A percentile compares a stretch with the other conserved stretches of the same genome.
phyloP scores from a whole-genome alignment of 108 stramenopile genomes.

The Poteriospumella lacustris region DNA sequence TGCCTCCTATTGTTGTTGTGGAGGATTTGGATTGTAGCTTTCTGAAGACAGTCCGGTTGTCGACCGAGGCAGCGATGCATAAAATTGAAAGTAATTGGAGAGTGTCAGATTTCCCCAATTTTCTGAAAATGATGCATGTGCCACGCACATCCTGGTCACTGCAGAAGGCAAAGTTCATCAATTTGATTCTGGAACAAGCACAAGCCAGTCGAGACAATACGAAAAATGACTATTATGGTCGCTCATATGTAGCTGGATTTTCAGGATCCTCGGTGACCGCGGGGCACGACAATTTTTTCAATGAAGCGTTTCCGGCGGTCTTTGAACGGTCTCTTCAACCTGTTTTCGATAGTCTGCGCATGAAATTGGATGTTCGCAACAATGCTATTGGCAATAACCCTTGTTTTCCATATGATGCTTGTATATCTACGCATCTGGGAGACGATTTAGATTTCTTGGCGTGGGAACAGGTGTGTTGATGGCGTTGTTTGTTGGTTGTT shows the following conservation, averaged over 20 bases:
- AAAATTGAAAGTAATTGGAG: no score
- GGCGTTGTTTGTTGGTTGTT: background rate
- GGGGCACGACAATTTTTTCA: conserved; percentile 34
- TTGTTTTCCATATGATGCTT: conserved; percentile 28
- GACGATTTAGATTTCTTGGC: conserved; percentile 29
- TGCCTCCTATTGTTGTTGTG: no score
- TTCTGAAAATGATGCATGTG: conserved; percentile 26
- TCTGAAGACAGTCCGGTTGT: no score
- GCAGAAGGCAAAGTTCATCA: conserved; percentile 26
- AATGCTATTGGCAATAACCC: conserved; percentile 35
- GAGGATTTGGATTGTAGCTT: no score
- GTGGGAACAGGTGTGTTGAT: conserved; percentile 31
- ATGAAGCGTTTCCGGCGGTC: conserved; percentile 29
- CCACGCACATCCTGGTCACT: conserved; percentile 16
- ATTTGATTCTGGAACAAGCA: conserved; percentile 19
- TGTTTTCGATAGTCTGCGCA: background rate
- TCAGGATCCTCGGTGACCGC: conserved; percentile 36
- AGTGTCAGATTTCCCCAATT: no score
- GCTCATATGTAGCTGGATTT: conserved; percentile 21
- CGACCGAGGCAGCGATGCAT: no score
- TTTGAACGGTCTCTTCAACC: background rate
- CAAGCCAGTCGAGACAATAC: conserved; percentile 19
- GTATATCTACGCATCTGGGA: conserved; percentile 32
- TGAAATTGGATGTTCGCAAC: conserved; percentile 26
- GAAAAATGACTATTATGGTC: background rate